Evolutionary conservation across 75 land plant genomes (phyloP).

Genomic region (Pinus taeda): DNA sequence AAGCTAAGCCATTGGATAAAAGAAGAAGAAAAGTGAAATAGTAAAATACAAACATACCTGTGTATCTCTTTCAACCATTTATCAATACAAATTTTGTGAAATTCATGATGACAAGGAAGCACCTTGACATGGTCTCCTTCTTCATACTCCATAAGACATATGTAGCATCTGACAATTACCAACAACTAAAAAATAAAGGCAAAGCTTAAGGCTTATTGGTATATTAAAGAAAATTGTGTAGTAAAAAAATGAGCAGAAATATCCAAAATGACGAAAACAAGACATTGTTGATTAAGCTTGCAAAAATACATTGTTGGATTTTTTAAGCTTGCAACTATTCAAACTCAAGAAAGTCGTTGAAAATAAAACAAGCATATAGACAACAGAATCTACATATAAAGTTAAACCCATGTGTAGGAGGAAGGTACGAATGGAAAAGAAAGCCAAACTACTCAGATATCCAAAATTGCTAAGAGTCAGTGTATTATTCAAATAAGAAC

Average conservation of each 20-base stretch:
- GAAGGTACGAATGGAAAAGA: background rate
- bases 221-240: too few relatives aligned
- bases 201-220: background rate
- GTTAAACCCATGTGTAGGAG: background rate
- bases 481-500: background rate
- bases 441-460: background rate
- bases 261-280: too few relatives aligned
- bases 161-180: conserved; percentile 61
- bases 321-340: too few relatives aligned
- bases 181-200: conserved; percentile 1
- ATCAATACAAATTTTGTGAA: conserved; percentile 77
- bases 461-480: background rate
- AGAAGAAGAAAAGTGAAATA: background rate
- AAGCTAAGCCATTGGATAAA: too few relatives aligned
- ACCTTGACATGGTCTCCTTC: conserved; percentile 77
- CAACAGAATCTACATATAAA: background rate
- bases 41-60: conserved; percentile 43
- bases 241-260: too few relatives aligned
- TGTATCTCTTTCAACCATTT: conserved; percentile 96
- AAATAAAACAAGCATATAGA: too few relatives aligned
- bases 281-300: too few relatives aligned
- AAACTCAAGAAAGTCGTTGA: too few relatives aligned
- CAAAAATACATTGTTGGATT: too few relatives aligned
- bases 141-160: conserved; percentile 91
- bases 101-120: conserved; percentile 90